These are phyloP conservation scores for Liquidambar formosana DNA, from an alignment of 164 flowering plant genomes.

Conservation along the genomic window DNA sequence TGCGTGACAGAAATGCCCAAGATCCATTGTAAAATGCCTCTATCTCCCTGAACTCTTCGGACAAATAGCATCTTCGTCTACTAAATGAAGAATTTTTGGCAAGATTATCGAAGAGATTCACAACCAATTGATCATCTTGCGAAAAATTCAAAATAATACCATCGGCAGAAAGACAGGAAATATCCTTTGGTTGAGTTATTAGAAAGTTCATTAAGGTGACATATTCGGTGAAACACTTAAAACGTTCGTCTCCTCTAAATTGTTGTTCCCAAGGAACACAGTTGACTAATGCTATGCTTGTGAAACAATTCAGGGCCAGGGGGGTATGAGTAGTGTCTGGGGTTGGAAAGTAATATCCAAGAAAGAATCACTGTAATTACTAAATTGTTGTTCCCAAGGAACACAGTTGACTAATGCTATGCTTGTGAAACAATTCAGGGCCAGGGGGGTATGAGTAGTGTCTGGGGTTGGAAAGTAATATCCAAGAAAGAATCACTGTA, in stretches of 20 bases:
- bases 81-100: neutral
- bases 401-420: slow-evolving; percentile 6
- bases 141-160: neutral
- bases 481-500: no score
- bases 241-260: neutral
- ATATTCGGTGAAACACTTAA: neutral
- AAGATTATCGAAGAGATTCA: neutral
- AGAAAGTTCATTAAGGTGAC: slow-evolving; percentile 4
- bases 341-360: no score
- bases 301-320: no score
- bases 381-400: neutral
- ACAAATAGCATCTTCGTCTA: neutral
- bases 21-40: neutral
- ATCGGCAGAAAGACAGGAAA: neutral
- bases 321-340: no score
- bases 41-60: neutral
- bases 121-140: neutral
- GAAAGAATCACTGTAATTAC: no score
- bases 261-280: slow-evolving; percentile 2
- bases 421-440: no score
- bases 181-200: neutral
- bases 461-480: no score
- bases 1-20: neutral
- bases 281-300: no score
- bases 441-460: no score